These are phyloP conservation scores for Naematelia aurantialba DNA, from an alignment of 768 basidiomycete species.

Conservation along the genomic window DNA sequence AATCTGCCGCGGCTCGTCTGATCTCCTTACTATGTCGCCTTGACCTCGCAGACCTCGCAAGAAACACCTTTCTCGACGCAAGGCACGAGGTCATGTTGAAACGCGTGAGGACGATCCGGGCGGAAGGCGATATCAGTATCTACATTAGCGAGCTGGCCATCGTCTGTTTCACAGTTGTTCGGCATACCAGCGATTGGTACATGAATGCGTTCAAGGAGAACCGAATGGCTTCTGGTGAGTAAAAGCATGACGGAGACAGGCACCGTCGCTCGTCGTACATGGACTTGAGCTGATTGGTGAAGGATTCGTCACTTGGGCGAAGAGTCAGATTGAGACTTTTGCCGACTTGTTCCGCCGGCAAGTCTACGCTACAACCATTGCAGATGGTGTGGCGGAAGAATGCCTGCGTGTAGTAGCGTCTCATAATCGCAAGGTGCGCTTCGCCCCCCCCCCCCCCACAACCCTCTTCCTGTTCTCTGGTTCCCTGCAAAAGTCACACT, in stretches of 20 bases:
- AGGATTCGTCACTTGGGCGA: slow-evolving; percentile 96
- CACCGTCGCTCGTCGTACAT: no score
- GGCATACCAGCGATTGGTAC: slow-evolving; percentile 98
- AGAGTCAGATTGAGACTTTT: slow-evolving; percentile 74
- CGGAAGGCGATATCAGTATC: slow-evolving; percentile 78
- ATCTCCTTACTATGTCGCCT: slow-evolving; percentile 71
- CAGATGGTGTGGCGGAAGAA: slow-evolving; percentile 67
- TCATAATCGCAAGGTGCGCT: slow-evolving; percentile 76
- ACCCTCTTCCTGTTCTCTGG: no score
- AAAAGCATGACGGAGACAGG: neutral
- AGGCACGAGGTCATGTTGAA: slow-evolving; percentile 69
- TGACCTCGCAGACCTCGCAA: slow-evolving; percentile 70
- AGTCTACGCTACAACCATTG: slow-evolving; percentile 79
- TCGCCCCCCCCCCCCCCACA: neutral
- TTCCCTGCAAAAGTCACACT: no score
- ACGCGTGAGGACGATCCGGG: slow-evolving; percentile 78
- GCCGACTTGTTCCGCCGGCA: slow-evolving; percentile 83
- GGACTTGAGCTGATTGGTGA: slow-evolving; percentile 3
- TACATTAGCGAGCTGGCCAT: slow-evolving; percentile 84
- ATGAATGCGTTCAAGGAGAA: slow-evolving; percentile 93
- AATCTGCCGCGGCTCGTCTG: slow-evolving; percentile 66
- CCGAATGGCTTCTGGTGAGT: slow-evolving; percentile 82
- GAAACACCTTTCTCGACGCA: slow-evolving; percentile 75
- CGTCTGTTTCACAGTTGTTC: slow-evolving; percentile 88
- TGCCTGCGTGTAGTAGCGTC: slow-evolving; percentile 69